Percentiles rank a stretch among this genome's conserved stretches.
These are phyloP conservation scores for Atractiella rhizophila DNA, from an alignment of 768 basidiomycete species.

Conservation along the genomic window DNA sequence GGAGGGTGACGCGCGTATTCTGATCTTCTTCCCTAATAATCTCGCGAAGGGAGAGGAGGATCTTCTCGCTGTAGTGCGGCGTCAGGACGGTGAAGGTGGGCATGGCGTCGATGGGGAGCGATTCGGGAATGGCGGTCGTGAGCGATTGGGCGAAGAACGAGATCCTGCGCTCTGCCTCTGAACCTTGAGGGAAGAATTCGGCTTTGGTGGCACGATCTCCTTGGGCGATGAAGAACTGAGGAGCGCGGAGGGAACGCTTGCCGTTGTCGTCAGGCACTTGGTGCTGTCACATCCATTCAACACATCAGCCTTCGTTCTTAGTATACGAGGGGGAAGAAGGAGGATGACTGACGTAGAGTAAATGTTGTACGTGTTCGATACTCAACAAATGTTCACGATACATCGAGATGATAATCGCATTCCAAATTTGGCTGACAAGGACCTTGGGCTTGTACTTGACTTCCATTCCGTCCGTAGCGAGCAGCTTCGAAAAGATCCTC, in stretches of 20 bases:
- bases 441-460: slow-evolving; percentile 99
- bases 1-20: slow-evolving; percentile 79
- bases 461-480: slow-evolving; percentile 87
- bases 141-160: slow-evolving; percentile 97
- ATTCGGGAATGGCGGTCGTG: slow-evolving; percentile 78
- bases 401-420: slow-evolving; percentile 99
- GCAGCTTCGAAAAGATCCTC: slow-evolving; percentile 80
- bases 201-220: slow-evolving; percentile 58
- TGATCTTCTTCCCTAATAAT: slow-evolving; percentile 98
- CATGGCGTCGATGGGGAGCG: slow-evolving; percentile 95
- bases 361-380: slow-evolving; percentile 90
- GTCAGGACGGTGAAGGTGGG: slow-evolving; percentile 96
- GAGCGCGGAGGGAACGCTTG: slow-evolving; percentile 72
- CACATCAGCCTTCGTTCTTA: slow-evolving; percentile 18
- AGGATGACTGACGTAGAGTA: no score
- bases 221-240: slow-evolving; percentile 94
- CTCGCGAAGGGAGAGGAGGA: slow-evolving; percentile 79
- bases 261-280: slow-evolving; percentile 83
- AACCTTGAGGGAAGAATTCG: slow-evolving; percentile 79
- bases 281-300: slow-evolving; percentile 91
- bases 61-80: slow-evolving; percentile 98
- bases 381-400: slow-evolving; percentile 95
- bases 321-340: neutral
- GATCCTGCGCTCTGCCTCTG: slow-evolving; percentile 88
- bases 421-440: slow-evolving; percentile 96